Conservation (phyloP, 331 rosid species). For the Acacia pycnantha region DNA sequence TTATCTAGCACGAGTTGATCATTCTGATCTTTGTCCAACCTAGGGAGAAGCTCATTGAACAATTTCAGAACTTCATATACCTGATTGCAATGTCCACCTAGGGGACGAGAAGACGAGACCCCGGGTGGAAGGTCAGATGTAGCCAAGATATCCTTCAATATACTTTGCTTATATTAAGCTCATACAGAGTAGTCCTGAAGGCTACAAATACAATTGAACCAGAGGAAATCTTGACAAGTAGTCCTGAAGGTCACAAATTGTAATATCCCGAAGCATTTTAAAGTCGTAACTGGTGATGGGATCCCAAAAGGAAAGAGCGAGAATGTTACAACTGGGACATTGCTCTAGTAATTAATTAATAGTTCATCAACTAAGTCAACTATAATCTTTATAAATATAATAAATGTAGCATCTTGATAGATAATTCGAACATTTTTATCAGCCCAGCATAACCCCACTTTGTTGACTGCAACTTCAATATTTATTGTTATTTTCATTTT, state of each 20-base stretch:
- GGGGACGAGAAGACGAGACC: constrained; percentile 58
- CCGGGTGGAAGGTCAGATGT: constrained; percentile 67
- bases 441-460: too few species aligned
- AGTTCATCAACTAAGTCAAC: too few species aligned
- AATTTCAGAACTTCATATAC: constrained; percentile 82
- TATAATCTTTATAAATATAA: too few species aligned
- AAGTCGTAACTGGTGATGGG: too few species aligned
- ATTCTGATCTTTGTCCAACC: constrained; percentile 52
- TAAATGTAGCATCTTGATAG: too few species aligned
- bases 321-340: too few species aligned
- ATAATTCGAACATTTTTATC: too few species aligned
- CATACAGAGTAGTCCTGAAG: constrained; percentile 63
- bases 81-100: constrained; percentile 77
- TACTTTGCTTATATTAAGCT: constrained; percentile 68
- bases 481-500: not conserved
- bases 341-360: too few species aligned
- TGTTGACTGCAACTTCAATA: too few species aligned
- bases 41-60: constrained; percentile 85
- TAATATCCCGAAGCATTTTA: too few species aligned
- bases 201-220: constrained; percentile 76
- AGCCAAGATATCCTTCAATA: constrained; percentile 70
- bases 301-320: too few species aligned
- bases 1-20: constrained; percentile 52
- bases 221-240: constrained; percentile 80
- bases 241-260: constrained; percentile 25